Percentiles rank a stretch among this genome's conserved stretches.
Evolutionary conservation across 768 basidiomycete genomes (phyloP).

Genomic region (Tephrocybe sp.): DNA sequence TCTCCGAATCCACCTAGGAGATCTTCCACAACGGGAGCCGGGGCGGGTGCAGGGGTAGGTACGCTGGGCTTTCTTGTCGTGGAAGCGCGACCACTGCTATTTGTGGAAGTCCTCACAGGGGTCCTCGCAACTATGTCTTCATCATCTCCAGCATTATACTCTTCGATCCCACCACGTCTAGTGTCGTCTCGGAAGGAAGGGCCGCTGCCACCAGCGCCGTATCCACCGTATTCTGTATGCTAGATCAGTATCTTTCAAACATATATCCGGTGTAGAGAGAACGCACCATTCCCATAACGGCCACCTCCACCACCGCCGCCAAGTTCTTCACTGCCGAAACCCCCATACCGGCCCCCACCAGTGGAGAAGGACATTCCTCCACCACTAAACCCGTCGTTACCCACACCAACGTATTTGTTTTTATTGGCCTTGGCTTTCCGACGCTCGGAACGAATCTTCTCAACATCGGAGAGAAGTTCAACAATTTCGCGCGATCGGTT

Average conservation of each 20-base stretch:
- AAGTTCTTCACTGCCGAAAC: constrained; percentile 39
- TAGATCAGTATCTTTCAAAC: background rate
- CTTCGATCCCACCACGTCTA: constrained; percentile 71
- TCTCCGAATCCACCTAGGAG: constrained; percentile 79
- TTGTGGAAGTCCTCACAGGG: constrained; percentile 26
- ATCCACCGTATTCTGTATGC: constrained; percentile 15
- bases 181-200: constrained; percentile 55
- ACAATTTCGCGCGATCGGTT: constrained; percentile 92
- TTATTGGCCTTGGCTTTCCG: constrained; percentile 91
- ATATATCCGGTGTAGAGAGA: background rate
- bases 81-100: constrained; percentile 18
- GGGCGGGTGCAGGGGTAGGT: constrained; percentile 37
- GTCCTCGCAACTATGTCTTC: constrained; percentile 47
- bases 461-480: constrained; percentile 89
- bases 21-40: constrained; percentile 51
- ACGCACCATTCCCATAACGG: constrained; percentile 21
- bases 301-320: constrained; percentile 30
- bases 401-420: constrained; percentile 85
- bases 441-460: constrained; percentile 84
- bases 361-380: constrained; percentile 47
- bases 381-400: constrained; percentile 77
- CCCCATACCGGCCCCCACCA: constrained; percentile 50
- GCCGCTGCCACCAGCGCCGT: constrained; percentile 34
- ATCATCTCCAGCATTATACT: constrained; percentile 96
- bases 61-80: constrained; percentile 38